A percentile compares a stretch with the other conserved stretches of the same genome.
These are phyloP conservation scores for Eragrostis nindensis DNA, from an alignment of 176 grass and related monocot species.

Conservation along the genomic window DNA sequence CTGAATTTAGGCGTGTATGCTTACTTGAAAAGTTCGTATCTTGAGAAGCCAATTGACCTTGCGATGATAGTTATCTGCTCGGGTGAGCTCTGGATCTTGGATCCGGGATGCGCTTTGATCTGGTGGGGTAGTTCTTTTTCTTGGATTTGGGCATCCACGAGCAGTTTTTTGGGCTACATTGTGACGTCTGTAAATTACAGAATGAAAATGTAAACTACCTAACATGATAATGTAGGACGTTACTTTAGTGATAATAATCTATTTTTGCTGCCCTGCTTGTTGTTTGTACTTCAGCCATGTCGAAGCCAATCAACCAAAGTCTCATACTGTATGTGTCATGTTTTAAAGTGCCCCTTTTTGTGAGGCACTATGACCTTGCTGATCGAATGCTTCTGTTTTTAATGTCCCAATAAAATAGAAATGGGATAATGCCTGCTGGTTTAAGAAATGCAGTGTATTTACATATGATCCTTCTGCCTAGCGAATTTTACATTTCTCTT, in stretches of 20 bases:
- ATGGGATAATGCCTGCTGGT: background rate
- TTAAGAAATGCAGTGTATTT: background rate
- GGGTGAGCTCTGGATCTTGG: conserved; percentile 38
- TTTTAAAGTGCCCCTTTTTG: background rate
- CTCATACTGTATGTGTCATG: background rate
- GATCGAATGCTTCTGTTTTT: background rate
- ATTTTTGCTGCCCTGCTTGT: background rate
- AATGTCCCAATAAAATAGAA: background rate
- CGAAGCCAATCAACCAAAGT: background rate
- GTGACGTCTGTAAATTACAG: background rate
- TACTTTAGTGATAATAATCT: background rate
- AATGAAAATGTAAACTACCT: background rate
- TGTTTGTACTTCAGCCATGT: background rate
- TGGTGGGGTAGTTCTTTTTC: background rate
- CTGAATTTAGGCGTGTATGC: background rate
- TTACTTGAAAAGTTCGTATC: background rate
- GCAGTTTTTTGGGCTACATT: conserved; percentile 5
- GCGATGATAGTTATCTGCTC: background rate
- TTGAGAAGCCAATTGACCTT: background rate
- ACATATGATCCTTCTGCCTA: background rate
- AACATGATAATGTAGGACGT: background rate
- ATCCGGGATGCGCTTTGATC: conserved; percentile 5
- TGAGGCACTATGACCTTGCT: background rate
- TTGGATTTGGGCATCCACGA: conserved; percentile 1
- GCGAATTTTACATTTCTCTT: background rate